Evolutionary conservation across 1,284 basidiomycete species (phyloP).

Genomic region (Takashimella koratensis): DNA sequence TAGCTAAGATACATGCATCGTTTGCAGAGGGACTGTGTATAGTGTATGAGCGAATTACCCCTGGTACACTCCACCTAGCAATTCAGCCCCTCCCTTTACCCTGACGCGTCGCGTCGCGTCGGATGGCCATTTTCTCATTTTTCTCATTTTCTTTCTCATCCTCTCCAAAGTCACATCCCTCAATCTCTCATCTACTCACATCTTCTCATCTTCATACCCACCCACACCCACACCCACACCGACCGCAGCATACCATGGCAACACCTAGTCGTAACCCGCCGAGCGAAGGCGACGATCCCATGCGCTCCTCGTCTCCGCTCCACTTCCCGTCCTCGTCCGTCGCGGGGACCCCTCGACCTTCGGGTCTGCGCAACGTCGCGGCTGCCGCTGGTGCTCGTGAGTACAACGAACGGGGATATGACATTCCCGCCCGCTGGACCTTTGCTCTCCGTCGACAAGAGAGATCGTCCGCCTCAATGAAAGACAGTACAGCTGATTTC

Average conservation of each 20-base stretch:
- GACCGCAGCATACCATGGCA: too few relatives aligned
- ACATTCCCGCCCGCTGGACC: too few relatives aligned
- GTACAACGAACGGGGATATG: too few relatives aligned
- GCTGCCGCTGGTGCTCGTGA: conserved; percentile 2
- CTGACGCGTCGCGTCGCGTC: conserved; percentile 2
- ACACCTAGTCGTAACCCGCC: conserved; percentile 18
- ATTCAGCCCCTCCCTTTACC: neutral
- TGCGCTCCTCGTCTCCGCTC: conserved; percentile 38
- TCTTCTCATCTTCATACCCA: conserved; percentile 1
- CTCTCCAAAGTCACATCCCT: neutral
- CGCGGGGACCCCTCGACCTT: conserved; percentile 30
- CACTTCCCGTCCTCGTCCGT: conserved; percentile 41
- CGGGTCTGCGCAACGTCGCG: conserved; percentile 9
- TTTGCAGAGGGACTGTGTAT: neutral
- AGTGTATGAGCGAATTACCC: too few relatives aligned
- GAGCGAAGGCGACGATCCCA: neutral
- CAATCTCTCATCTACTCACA: conserved; percentile 10
- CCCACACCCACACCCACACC: neutral
- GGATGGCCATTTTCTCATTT: neutral
- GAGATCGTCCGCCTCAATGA: too few relatives aligned
- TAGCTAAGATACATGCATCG: neutral
- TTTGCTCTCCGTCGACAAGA: too few relatives aligned
- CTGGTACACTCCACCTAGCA: neutral
- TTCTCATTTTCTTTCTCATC: conserved; percentile 4
- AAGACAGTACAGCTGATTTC: neutral